Base-by-base conservation (phyloP, 2,329 filamentous ascomycete genomes). In the Blastomyces emzantsi region DNA sequence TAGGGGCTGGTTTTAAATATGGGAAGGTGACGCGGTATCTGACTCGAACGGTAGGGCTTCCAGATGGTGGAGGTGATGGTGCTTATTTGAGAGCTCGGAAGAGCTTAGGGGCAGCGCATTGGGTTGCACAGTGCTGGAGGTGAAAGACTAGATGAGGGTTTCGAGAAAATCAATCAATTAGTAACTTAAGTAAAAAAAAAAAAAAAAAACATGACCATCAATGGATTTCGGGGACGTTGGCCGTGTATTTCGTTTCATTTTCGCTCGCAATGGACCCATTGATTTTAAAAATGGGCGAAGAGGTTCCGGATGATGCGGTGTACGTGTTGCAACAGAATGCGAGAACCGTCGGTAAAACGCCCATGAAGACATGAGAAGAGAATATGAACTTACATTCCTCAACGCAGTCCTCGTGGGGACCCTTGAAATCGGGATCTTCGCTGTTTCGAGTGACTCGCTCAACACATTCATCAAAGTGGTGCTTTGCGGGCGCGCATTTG, bases 381-480 rank as follows among this genome's bases (percentile, higher is more conserved):
- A 30, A 55, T 33, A 43, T 54, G 2, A 60, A 86, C 92, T 80
- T 89, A 97, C 94, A 99, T 84, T 99, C 94, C 84, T 99, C 94
- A 70, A 97, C 91, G 74, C 94, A 99, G 82, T 97, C 92, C 85
- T 99, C 94, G 73, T 90, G 87, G 72, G 87, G 81, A 63, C 82
- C 87, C 79, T 87, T 86, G 79, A 84, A 83, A 71, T 88, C 86
- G 68, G 88, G 84, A 71, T 88, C 85, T 73, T 91, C 86, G 71
- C 82, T 76, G 75, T 83, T 78, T 72, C 69, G 79, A 66, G 87
- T 90, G 71, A 99, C 94, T 73, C 94, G 92, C 85, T 96, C 92
- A 72, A 93, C 92, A 78, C 94, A 99, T 81, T 97, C 91, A 70
- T 97, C 93, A 78, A 89, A 97, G 85, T 99, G 94, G 84, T 97